A percentile compares a stretch with the other conserved stretches of the same genome.
phyloP scores from a whole-genome alignment of 257 asterid genomes.

The Solanum raphanifolium region DNA sequence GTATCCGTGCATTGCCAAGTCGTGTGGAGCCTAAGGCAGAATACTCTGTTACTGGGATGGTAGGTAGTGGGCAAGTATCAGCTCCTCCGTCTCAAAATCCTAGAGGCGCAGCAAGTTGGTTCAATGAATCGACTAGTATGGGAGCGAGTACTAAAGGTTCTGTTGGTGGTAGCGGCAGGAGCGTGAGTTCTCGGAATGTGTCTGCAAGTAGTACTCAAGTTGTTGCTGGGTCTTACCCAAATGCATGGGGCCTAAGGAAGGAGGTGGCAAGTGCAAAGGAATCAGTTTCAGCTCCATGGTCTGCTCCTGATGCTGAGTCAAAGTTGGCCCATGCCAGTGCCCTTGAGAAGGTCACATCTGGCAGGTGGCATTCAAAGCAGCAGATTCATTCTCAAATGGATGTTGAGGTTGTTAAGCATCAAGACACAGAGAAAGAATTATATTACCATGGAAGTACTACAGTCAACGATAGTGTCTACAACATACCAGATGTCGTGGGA shows the following conservation, averaged over 20 bases:
- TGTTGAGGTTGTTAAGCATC: slow-evolving; percentile 27
- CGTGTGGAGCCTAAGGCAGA: slow-evolving; percentile 42
- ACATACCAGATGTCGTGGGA: slow-evolving; percentile 21
- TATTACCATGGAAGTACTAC: slow-evolving; percentile 14
- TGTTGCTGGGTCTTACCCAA: slow-evolving; percentile 45
- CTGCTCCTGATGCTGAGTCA: slow-evolving; percentile 62
- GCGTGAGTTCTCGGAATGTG: slow-evolving; percentile 32
- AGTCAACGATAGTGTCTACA: slow-evolving; percentile 18
- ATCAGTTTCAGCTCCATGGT: slow-evolving; percentile 45
- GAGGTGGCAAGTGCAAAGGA: slow-evolving; percentile 47
- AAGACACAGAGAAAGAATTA: slow-evolving; percentile 25
- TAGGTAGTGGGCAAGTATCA: slow-evolving; percentile 30
- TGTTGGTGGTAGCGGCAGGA: slow-evolving; percentile 28
- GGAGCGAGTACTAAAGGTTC: slow-evolving; percentile 28
- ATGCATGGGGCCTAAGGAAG: slow-evolving; percentile 84
- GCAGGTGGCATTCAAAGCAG: slow-evolving; percentile 83
- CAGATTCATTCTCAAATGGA: slow-evolving; percentile 34
- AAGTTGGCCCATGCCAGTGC: slow-evolving; percentile 93
- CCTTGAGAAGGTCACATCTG: slow-evolving; percentile 84
- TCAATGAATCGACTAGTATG: slow-evolving; percentile 32
- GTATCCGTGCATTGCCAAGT: slow-evolving; percentile 30
- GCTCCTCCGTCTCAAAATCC: slow-evolving; percentile 37
- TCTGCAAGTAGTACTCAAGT: slow-evolving; percentile 36
- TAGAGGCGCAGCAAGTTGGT: slow-evolving; percentile 33
- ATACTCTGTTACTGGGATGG: slow-evolving; percentile 30